Evolutionary conservation across 2,329 filamentous ascomycete species (phyloP), one percentile per base, ranked within the genome.

Genomic region (Hymenoscyphus albidus): DNA sequence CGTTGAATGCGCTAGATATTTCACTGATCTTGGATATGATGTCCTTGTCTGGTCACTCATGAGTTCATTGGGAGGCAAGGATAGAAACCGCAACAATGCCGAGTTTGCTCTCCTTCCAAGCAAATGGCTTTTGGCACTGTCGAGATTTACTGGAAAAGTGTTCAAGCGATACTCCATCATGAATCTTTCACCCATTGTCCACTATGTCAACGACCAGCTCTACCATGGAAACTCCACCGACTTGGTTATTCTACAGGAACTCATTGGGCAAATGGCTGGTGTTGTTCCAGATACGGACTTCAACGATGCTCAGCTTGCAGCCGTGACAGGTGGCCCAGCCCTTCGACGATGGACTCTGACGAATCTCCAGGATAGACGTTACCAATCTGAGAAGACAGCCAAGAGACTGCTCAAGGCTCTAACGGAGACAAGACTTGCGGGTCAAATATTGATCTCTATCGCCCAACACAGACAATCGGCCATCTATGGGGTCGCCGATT

Each of bases 1-100:
- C 67, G 93, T 98, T 14, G 93, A 97, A 75, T 97, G 93, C 73
- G 93, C 92, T 48, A 89, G 92, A 72, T 97, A 97, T 75, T 97
- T 98, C 71, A 97, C 94, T 1, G 88, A 91, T 62, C 80, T 99
- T 44, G 94, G 92, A 0, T 97, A 97, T 75, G 95, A 99, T 76
- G 91, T 97, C 39, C 82, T 99, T 56, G 91, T 92, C 3, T 99
- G 94, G 93, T 92, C 92, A 22, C 81, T 99, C 56, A 86, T 99
- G 77, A 96, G 88, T 73, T 87, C 87, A 1, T 78, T 89, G 13
- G 85, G 85, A 62, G 85, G 85, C 60, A 86, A 87, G 69, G 82
- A 83, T 62, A 81, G 87, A 72, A 88, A 85, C 72, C 81, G 87
- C 42, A 88, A 84, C 5, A 85, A 87, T 70, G 83, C 83, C 32